These are phyloP conservation scores for Lonicera japonica DNA, from an alignment of 129 eudicot genomes.

Conservation along the genomic window DNA sequence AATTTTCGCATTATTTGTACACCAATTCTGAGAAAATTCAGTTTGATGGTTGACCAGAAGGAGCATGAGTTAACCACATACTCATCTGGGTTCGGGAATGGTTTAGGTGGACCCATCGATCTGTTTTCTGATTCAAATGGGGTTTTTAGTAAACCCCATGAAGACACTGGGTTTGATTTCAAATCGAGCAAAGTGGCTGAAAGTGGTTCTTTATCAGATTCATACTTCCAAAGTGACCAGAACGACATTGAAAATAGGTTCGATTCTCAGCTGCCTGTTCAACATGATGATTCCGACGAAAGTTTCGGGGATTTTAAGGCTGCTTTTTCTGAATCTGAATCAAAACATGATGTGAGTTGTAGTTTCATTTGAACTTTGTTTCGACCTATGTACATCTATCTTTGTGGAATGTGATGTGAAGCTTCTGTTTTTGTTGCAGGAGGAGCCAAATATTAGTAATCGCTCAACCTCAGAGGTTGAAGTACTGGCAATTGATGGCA, in stretches of 20 bases:
- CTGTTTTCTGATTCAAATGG: conserved; percentile 33
- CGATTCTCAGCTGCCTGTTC: conserved; percentile 26
- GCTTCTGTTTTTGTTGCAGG: conserved; percentile 3
- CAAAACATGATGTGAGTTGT: conserved; percentile 30
- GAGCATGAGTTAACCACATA: conserved; percentile 24
- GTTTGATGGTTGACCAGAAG: conserved; percentile 16
- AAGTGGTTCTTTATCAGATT: conserved; percentile 25
- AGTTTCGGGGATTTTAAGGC: conserved; percentile 68
- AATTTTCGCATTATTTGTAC: neutral
- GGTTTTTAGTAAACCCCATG: conserved; percentile 21
- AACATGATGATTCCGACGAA: conserved; percentile 47
- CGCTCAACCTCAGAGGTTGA: neutral
- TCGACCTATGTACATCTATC: neutral
- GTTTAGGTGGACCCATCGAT: conserved; percentile 31
- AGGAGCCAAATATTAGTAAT: conserved; percentile 1
- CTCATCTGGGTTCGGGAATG: conserved; percentile 23
- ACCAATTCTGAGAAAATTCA: neutral
- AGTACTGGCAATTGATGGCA: conserved; percentile 10
- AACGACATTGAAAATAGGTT: conserved; percentile 16
- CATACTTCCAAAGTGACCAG: conserved; percentile 13
- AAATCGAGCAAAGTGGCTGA: conserved; percentile 18
- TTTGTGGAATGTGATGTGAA: neutral
- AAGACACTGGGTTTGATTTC: conserved; percentile 26
- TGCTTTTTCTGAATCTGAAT: conserved; percentile 37
- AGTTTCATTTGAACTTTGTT: conserved; percentile 1